Percentiles rank a stretch among this genome's conserved stretches.
These are phyloP conservation scores for Silene conica DNA, from an alignment of 148 eudicot species.

Conservation along the genomic window DNA sequence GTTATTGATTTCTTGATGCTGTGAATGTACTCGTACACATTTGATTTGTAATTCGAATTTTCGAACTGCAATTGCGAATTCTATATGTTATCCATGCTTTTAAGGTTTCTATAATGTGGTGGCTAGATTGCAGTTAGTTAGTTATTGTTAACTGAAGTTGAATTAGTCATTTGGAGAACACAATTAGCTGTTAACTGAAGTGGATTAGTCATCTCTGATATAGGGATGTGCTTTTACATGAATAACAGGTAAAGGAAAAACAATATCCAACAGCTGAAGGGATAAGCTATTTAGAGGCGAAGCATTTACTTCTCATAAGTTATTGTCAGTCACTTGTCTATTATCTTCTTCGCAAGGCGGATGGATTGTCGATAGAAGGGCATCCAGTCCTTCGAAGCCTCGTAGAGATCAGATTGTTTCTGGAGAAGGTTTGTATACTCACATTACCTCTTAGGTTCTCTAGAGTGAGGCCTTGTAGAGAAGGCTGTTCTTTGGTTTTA, in stretches of 20 bases:
- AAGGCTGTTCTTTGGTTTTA: not conserved
- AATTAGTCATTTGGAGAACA: too few species aligned
- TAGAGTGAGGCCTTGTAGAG: not conserved
- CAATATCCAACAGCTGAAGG: constrained; percentile 72
- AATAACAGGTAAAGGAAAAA: constrained; percentile 62
- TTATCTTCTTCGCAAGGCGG: constrained; percentile 78
- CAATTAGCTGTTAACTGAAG: not conserved
- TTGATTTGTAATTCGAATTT: too few species aligned
- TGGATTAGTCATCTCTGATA: too few species aligned
- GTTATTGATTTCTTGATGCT: too few species aligned
- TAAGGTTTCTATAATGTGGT: too few species aligned
- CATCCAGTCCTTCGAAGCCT: constrained; percentile 86
- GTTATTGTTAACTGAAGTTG: too few species aligned
- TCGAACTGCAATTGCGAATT: too few species aligned
- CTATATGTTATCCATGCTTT: too few species aligned
- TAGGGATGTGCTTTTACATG: not conserved
- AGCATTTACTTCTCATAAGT: constrained; percentile 78
- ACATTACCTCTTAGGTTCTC: not conserved
- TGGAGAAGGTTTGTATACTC: constrained; percentile 68
- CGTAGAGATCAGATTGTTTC: constrained; percentile 78
- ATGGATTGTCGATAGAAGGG: constrained; percentile 76
- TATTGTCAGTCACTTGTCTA: constrained; percentile 96
- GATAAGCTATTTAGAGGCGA: constrained; percentile 88
- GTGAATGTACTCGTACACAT: too few species aligned
- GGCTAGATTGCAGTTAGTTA: too few species aligned